Base-by-base conservation (phyloP, 1,284 basidiomycete genomes). In the Sanghuangporus weigelae region DNA sequence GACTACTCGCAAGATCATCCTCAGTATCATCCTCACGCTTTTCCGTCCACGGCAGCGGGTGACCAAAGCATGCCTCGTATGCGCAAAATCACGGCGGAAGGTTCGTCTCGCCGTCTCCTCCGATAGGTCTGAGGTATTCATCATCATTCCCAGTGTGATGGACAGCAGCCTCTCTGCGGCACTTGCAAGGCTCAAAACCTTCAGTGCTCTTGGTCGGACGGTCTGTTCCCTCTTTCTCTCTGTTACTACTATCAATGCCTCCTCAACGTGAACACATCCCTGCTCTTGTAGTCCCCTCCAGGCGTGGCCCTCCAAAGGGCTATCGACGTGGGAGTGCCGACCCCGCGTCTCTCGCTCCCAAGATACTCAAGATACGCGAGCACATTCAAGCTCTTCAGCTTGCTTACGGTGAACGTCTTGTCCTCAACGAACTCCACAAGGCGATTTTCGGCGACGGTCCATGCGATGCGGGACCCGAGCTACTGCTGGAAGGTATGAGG, bases 11-110 rank as follows among this genome's bases (percentile, higher is more conserved):
- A 42, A 42, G 40, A 57, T 57, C 56, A 36, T 38, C 40, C 56
- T 38, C 44, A 57, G 19, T 60, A 46, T 61, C 51, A 44, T 36
- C 49, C 39, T 26, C 19, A 54, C 50, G 21, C 31, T 16, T 51
- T 42, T 19, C 39, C 21, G 42, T 38, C 36, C 40, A 26, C 48
- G 39, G 40, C 48, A 66, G 65, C 65, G 65, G 12, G 65, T 66
- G 7, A 66, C 65, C 21, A 66, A 66, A 38, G 65, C 65, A 23
- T 66, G 65, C 53, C 62, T 63, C 42, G 65, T 63, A 38, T 66
- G 65, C 56, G 65, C 65, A 21, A 66, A 63, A 39, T 66, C 65
- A 21, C 49, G 65, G 42, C 61, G 65, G 14, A 66, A 66, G 57
- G 64, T 65, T 44, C 38, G 60, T 53, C 21, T 7, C 19, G 14